Base-by-base conservation (phyloP, 805 yeast genomes). In the Yamadazyma olivae region DNA sequence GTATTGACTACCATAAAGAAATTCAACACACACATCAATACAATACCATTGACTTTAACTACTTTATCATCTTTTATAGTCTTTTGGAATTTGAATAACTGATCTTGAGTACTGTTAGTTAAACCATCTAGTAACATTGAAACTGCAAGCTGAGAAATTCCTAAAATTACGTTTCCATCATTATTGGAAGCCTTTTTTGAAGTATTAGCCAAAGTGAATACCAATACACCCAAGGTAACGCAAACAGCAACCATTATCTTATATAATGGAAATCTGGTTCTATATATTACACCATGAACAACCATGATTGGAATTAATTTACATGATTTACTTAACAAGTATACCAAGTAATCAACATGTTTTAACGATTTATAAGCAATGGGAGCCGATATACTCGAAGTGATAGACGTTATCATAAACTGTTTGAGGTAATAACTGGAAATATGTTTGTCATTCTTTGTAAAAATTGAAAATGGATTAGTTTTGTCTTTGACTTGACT, bases 221-320 rank as follows among this genome's bases (percentile, higher is more conserved):
- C 41, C 2, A 77, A 70, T 9, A 93, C 97, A 2, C 99, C 99
- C 0, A 64, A 34, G 1, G 97, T 90, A 16, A 93, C 91, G n/a
- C 74, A 51, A 0, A 65, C 44, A 0, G 95, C 96, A 14, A 91
- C 95, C 12, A 75, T 41, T 54, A 85, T 85, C 59, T 93, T 93
- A 61, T 81, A 79, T 2, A 59, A 36, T 0, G 96, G 89, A 57
- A 87, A 91, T 35, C 60, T 63, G 3, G 84, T 77, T 28, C 83
- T 70, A 61, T 89, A 91, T 9, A 86, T 49, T 12, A 79, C 47
- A 39, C 81, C 63, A 51, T 89, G 96, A 3, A 93, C 84, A 22
- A 85, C 54, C 83, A 93, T 80, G n/a, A 91, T 95, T 0, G 99
- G 99, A 16, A 93, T 77, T 57, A 93, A 71, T 52, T 93, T 93